Evolutionary conservation across 2,329 filamentous ascomycete genomes (phyloP).

Genomic region (Podosphaera fusca): DNA sequence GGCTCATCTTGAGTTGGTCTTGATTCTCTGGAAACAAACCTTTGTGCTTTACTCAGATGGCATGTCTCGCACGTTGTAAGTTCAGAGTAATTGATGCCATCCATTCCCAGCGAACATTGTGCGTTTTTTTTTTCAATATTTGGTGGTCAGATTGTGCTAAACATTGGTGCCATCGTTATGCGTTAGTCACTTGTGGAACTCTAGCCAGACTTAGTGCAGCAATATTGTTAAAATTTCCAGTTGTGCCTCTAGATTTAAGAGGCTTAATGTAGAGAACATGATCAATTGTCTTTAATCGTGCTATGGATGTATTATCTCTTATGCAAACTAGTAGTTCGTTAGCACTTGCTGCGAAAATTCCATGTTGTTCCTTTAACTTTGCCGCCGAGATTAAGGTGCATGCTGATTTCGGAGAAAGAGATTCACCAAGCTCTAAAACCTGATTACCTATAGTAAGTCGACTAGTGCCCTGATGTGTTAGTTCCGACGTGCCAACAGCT

Average conservation of each 20-base stretch:
- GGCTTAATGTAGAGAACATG: not conserved
- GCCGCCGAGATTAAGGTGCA: not conserved
- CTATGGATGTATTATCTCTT: not conserved
- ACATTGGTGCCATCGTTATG: not conserved
- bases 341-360: not conserved
- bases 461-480: not conserved
- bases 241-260: not conserved
- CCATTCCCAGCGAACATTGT: not conserved
- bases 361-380: not conserved
- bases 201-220: not conserved
- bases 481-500: not conserved
- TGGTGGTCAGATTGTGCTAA: not conserved
- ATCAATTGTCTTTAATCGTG: not conserved
- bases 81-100: not conserved
- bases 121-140: not conserved
- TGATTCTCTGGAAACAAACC: not conserved
- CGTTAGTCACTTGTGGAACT: not conserved
- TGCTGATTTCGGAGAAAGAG: not conserved
- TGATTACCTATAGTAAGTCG: not conserved
- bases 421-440: not conserved
- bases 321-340: not conserved
- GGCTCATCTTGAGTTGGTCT: not conserved
- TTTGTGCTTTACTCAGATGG: not conserved
- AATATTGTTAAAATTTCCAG: not conserved
- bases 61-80: not conserved